Conservation (phyloP, 495 filamentous ascomycete genomes). For the Annulohypoxylon moriforme region DNA sequence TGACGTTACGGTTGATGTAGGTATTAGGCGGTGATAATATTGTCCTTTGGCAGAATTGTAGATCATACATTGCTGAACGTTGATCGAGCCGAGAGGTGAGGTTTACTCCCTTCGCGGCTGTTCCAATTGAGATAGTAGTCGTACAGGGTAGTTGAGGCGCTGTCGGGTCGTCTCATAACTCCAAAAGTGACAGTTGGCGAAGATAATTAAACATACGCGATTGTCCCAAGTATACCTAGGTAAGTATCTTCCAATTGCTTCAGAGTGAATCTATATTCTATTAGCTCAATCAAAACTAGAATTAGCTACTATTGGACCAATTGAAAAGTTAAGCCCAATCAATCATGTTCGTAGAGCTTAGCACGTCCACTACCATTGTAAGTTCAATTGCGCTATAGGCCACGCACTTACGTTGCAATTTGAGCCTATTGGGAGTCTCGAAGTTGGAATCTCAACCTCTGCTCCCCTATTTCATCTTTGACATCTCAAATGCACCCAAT, state of each 20-base stretch:
- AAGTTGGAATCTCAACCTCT: not conserved
- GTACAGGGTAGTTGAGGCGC: too few relatives aligned
- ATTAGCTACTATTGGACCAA: not conserved
- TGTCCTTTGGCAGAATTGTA: not conserved
- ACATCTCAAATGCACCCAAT: not conserved
- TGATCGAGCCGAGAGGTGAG: not conserved
- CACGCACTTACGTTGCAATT: not conserved
- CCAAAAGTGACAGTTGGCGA: not conserved
- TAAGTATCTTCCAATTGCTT: not conserved
- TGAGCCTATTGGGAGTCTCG: not conserved
- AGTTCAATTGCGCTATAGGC: not conserved
- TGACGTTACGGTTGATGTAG: not conserved
- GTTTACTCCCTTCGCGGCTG: too few relatives aligned
- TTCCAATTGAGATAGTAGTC: too few relatives aligned
- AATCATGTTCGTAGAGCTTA: not conserved
- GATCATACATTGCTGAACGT: not conserved
- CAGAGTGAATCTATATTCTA: not conserved
- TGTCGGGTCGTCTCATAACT: too few relatives aligned
- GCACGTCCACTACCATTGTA: not conserved
- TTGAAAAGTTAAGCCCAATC: not conserved
- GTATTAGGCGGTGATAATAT: conserved; percentile 1
- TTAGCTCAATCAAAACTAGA: not conserved
- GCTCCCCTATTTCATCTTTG: not conserved
- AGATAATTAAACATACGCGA: not conserved
- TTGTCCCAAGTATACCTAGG: not conserved